These are phyloP conservation scores for Auriculariales sp. DNA, from an alignment of 768 basidiomycete species.

Conservation along the genomic window DNA sequence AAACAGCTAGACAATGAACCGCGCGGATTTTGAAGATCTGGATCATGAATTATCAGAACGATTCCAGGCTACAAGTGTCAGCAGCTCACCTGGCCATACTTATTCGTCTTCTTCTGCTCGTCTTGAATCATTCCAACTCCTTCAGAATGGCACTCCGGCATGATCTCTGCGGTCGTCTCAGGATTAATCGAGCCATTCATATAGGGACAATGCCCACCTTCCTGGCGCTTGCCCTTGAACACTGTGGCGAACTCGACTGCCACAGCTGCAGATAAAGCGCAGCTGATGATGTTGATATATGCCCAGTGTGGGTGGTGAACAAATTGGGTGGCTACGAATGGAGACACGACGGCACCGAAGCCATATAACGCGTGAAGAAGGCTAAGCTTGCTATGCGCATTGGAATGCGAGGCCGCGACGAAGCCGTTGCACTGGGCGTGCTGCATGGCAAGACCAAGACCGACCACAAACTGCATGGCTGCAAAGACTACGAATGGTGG, in stretches of 20 bases:
- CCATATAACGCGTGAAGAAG: conserved; percentile 50
- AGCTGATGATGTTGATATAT: neutral
- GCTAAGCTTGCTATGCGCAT: conserved; percentile 52
- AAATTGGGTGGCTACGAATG: neutral
- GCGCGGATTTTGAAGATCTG: neutral
- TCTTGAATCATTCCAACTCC: neutral
- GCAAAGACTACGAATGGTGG: conserved; percentile 54
- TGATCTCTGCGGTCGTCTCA: neutral
- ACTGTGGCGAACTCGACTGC: neutral
- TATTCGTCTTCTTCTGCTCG: neutral
- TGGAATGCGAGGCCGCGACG: conserved; percentile 41
- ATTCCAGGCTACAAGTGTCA: neutral
- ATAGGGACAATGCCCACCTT: neutral
- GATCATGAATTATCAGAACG: no score
- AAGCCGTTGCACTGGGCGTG: conserved; percentile 64
- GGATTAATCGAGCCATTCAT: neutral
- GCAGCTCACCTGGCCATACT: neutral
- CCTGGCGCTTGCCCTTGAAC: neutral
- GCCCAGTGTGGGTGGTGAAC: neutral
- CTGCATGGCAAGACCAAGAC: conserved; percentile 36
- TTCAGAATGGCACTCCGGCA: neutral
- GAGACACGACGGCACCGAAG: neutral
- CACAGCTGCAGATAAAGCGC: neutral
- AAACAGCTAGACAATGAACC: neutral
- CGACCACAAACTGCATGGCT: conserved; percentile 29